Evolutionary conservation across 306 rosid species (phyloP).

Genomic region (Arachis hypogaea): DNA sequence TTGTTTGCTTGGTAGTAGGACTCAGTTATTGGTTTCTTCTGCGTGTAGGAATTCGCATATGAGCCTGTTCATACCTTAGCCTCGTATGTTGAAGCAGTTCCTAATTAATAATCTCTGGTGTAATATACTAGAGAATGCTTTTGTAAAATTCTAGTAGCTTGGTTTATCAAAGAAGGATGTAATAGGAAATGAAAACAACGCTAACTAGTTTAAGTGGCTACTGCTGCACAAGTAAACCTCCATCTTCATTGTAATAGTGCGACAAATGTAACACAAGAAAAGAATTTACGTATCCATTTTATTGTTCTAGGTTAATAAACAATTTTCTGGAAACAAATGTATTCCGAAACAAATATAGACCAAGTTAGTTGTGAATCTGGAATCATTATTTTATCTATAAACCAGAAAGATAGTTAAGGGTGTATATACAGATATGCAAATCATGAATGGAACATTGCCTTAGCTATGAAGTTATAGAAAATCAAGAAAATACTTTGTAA

Average conservation of each 20-base stretch:
- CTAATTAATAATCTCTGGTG: background rate
- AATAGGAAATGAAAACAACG: too few relatives aligned
- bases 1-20: background rate
- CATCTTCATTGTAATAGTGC: background rate
- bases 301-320: too few relatives aligned
- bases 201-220: too few relatives aligned
- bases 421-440: background rate
- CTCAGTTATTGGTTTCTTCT: conserved; percentile 29
- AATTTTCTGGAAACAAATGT: too few relatives aligned
- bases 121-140: too few relatives aligned
- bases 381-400: too few relatives aligned
- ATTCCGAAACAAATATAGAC: too few relatives aligned
- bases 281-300: too few relatives aligned
- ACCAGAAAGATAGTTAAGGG: too few relatives aligned
- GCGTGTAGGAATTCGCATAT: conserved; percentile 31
- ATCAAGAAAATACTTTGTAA: background rate
- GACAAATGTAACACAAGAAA: background rate
- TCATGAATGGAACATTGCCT: conserved; percentile 15
- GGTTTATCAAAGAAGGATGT: background rate
- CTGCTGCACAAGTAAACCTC: too few relatives aligned
- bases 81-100: conserved; percentile 7
- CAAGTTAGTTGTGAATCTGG: too few relatives aligned
- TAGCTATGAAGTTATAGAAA: background rate
- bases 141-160: background rate
- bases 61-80: conserved; percentile 30